A percentile compares a stretch with the other conserved stretches of the same genome.
phyloP scores from a whole-genome alignment of 2,329 filamentous ascomycete species.

The Cladorrhinum sp. region DNA sequence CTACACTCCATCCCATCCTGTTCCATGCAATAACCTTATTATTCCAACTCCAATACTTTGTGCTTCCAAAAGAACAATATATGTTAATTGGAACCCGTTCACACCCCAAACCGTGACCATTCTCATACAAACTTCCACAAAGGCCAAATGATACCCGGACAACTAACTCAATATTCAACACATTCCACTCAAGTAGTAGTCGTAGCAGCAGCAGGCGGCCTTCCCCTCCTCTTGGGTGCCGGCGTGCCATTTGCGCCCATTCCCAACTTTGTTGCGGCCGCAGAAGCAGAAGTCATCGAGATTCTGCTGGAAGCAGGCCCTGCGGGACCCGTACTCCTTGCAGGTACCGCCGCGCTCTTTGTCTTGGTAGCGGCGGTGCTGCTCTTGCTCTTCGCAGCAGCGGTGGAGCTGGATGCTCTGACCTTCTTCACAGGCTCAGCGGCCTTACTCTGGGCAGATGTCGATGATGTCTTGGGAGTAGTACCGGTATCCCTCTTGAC shows the following conservation, averaged over 20 bases:
- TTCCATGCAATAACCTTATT: too few species aligned
- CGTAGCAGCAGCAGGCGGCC: constrained; percentile 8
- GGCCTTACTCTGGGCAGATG: constrained; percentile 1
- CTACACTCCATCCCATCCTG: too few species aligned
- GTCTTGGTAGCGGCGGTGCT: not conserved
- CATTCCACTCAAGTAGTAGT: not conserved
- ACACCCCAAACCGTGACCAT: too few species aligned
- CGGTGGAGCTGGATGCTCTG: not conserved
- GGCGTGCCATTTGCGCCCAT: constrained; percentile 30
- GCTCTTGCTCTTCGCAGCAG: not conserved
- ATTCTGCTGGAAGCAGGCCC: not conserved
- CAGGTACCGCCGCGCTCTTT: not conserved
- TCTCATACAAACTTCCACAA: not conserved
- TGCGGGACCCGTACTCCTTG: not conserved
- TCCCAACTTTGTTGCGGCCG: constrained; percentile 16
- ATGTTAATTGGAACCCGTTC: too few species aligned
- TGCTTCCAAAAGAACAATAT: too few species aligned
- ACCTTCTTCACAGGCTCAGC: not conserved
- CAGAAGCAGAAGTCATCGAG: not conserved
- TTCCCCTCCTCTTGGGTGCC: constrained; percentile 26
- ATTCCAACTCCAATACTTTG: too few species aligned
- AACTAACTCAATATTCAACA: too few species aligned
- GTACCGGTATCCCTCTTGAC: not conserved
- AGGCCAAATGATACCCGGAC: not conserved
- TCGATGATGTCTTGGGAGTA: not conserved